Base-by-base conservation (phyloP, 2,329 filamentous ascomycete genomes). In the Polychaeton citri region DNA sequence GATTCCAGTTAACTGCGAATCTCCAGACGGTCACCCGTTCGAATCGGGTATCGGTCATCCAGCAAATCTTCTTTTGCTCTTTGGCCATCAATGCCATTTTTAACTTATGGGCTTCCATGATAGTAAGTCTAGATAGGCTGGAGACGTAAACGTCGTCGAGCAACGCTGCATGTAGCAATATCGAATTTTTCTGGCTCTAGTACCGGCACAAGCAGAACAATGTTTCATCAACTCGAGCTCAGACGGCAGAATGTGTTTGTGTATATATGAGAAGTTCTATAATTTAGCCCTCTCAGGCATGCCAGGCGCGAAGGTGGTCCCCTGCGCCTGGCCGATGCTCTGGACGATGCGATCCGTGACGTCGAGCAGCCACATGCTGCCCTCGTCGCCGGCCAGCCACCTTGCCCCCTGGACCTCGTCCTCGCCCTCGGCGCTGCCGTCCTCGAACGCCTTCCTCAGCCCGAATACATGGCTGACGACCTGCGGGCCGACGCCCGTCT, bases 401-500 rank as follows among this genome's bases (percentile, higher is more conserved):
- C 68, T 57, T 3, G 56, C 75, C 44, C 81, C 74, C 38, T 66
- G 53, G 4, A 59, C 73, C 46, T 79, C 71, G 38, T 70, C 60
- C 18, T 63, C 61, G 24, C 24, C 24, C 37, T 69, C 68, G 34
- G 59, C 54, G 15, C 63, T 65, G 1, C 78, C 81, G 55, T 85
- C 77, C 43, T 81, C 74, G 35, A 80, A 67, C 1, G 75, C 81
- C 63, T 90, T 90, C 39, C 80, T 61, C 58, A 92, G 53, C 0
- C 84, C 84, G 61, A 86, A 88, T 0, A 90, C 68, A 58, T 92
- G 84, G 45, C 78, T 84, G 13, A 81, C 61, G 9, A 92, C 81
- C 64, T 90, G 84, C 1, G 83, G 84, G 0, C 76, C 84, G 0
- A 90, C 84, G 1, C 84, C 84, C 7, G 79, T 81, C 65, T 90